Evolutionary conservation across 2,329 filamentous ascomycete species (phyloP).

Genomic region (Scedosporium aurantiacum): DNA sequence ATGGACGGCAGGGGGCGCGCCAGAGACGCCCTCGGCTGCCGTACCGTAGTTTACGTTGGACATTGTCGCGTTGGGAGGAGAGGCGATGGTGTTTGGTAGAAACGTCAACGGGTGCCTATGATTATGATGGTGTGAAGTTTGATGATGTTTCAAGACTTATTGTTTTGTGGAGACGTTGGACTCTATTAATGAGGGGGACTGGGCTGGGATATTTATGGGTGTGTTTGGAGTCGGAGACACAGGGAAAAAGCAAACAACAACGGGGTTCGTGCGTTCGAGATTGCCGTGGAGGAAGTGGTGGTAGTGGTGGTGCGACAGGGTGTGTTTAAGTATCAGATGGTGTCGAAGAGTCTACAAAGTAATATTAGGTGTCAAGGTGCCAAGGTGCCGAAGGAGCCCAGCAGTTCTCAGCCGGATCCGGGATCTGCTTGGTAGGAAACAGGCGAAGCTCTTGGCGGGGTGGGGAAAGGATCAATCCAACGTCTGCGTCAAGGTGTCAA

Average conservation of each 20-base stretch:
- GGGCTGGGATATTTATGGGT: not conserved
- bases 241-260: not conserved
- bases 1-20: not conserved
- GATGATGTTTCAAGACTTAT: no score
- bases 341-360: not conserved
- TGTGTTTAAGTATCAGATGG: not conserved
- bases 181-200: no score
- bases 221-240: not conserved
- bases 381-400: not conserved
- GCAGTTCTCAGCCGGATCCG: not conserved
- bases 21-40: not conserved
- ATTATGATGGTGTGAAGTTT: no score
- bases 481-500: no score
- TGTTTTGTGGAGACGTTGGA: no score
- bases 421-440: not conserved
- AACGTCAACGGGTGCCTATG: no score
- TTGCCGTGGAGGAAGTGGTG: not conserved
- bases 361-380: not conserved
- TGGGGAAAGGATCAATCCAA: not conserved
- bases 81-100: not conserved
- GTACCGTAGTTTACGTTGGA: constrained; percentile 1
- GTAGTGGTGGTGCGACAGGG: not conserved
- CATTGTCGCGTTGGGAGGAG: not conserved
- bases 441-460: not conserved
- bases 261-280: not conserved